phyloP scores from a whole-genome alignment of 1,139 yeast species.

The Pichia sp. region DNA sequence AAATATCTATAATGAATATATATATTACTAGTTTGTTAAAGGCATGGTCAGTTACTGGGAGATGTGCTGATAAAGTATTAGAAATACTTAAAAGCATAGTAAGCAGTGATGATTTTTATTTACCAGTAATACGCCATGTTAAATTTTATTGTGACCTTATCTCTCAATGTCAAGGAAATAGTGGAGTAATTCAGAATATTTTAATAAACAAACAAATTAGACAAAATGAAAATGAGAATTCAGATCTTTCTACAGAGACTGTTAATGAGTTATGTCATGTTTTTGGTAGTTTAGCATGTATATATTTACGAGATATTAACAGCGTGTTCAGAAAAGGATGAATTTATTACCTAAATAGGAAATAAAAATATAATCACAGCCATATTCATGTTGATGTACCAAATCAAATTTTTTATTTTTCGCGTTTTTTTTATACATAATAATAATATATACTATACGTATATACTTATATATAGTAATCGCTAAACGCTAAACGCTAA shows the following conservation, averaged over 20 bases:
- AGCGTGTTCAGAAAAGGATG: constrained; percentile 6
- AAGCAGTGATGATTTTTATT: background rate
- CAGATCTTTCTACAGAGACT: background rate
- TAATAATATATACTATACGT: too few species aligned
- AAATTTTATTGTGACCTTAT: background rate
- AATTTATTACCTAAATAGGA: background rate
- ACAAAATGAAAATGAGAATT: background rate
- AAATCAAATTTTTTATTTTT: too few species aligned
- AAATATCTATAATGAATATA: constrained; percentile 4
- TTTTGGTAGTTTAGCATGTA: constrained; percentile 6
- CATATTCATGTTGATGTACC: too few species aligned
- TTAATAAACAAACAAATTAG: too few species aligned
- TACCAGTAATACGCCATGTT: background rate
- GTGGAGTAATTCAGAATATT: background rate
- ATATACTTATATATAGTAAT: too few species aligned
- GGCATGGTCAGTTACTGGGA: constrained; percentile 1
- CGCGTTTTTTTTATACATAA: too few species aligned
- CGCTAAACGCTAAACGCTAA: too few species aligned
- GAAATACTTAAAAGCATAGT: background rate
- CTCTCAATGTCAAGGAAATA: background rate
- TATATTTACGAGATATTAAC: constrained; percentile 7
- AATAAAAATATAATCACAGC: too few species aligned
- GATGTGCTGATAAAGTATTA: background rate
- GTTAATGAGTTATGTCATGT: constrained; percentile 4
- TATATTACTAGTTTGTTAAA: constrained; percentile 6